Evolutionary conservation across 1,139 yeast genomes (phyloP).

Genomic region (Pneumocystis carinii): DNA sequence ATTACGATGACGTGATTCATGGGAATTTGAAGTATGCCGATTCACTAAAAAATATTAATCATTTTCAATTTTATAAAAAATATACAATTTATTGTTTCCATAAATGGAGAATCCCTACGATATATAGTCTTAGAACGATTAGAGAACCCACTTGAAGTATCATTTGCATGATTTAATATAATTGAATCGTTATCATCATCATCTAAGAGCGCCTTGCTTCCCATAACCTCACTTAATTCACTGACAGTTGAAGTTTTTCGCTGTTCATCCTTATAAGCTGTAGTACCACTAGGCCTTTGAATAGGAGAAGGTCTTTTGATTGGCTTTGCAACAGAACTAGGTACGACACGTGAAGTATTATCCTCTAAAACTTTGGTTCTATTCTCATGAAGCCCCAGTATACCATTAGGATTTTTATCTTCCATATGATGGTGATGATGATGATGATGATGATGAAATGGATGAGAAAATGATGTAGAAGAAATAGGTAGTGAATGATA

Average conservation of each 20-base stretch:
- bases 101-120: not conserved
- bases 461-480: conserved; percentile 1
- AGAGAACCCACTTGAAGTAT: not conserved
- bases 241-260: conserved; percentile 6
- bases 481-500: conserved; percentile 2
- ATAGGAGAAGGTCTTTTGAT: conserved; percentile 15
- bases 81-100: not conserved
- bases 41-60: not conserved
- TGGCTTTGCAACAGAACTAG: conserved; percentile 8
- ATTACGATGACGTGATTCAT: not conserved
- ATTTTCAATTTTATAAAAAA: not conserved
- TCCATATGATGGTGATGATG: not conserved
- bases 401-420: not conserved
- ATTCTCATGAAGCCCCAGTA: conserved; percentile 2
- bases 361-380: conserved; percentile 5
- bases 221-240: conserved; percentile 13
- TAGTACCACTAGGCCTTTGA: conserved; percentile 13
- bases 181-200: conserved; percentile 14
- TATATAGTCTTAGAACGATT: not conserved
- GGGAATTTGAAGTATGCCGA: not conserved
- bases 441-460: not conserved
- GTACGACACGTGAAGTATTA: not conserved
- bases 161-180: not conserved
- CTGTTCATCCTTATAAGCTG: conserved; percentile 4
- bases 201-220: conserved; percentile 15